A percentile compares a stretch with the other conserved stretches of the same genome.
Evolutionary conservation across 306 rosid species (phyloP).

Genomic region (Styphnolobium japonicum): DNA sequence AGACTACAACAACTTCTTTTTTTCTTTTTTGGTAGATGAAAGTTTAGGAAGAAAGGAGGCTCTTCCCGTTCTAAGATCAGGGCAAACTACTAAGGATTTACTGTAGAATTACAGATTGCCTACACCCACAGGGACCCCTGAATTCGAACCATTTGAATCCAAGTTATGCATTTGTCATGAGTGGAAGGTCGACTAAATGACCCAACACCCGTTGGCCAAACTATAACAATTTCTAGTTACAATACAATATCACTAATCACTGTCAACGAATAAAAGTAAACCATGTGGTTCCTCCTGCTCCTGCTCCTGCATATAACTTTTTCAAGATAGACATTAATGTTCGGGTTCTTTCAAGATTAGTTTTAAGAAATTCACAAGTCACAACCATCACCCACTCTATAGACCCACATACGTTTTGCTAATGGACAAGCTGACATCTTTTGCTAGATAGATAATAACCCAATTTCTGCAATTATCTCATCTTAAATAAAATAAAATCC

Average conservation of each 20-base stretch:
- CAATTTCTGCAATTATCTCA: background rate
- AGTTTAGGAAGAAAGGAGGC: no score
- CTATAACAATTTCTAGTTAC: background rate
- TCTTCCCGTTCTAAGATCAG: no score
- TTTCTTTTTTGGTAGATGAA: no score
- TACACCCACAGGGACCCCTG: no score
- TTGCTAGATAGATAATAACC: background rate
- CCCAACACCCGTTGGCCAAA: no score
- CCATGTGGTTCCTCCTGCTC: background rate
- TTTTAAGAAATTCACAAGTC: background rate
- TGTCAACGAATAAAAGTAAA: background rate
- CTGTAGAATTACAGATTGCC: no score
- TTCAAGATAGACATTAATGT: background rate
- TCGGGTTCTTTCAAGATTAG: background rate
- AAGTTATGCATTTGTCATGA: no score
- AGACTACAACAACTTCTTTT: no score
- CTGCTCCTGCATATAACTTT: background rate
- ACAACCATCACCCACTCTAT: background rate
- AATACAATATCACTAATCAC: slow-evolving; percentile 1
- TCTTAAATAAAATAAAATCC: background rate
- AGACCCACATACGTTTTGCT: background rate
- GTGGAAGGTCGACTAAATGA: no score
- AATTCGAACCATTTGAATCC: no score
- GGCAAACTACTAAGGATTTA: no score
- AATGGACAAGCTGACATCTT: background rate